phyloP scores from a whole-genome alignment of 2,329 filamentous ascomycete species.

The Metarhizium brunneum region DNA sequence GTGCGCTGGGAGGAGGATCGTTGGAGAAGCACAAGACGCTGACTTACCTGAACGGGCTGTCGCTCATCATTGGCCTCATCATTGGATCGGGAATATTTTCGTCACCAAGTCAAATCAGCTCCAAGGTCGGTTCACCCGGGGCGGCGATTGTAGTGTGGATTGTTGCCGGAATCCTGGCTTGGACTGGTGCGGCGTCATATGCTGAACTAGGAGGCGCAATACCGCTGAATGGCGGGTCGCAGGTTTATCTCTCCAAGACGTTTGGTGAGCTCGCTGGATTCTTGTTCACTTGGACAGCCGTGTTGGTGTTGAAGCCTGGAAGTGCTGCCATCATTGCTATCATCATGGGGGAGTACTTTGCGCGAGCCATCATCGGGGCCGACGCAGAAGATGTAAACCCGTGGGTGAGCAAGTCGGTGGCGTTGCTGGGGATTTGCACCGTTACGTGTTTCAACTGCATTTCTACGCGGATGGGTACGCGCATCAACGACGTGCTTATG shows the following conservation, averaged over 20 bases:
- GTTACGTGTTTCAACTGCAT: conserved; percentile 86
- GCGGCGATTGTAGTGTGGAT: conserved; percentile 87
- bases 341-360: conserved; percentile 97
- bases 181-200: conserved; percentile 93
- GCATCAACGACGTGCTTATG: conserved; percentile 89
- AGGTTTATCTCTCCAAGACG: conserved; percentile 92
- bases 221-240: conserved; percentile 86
- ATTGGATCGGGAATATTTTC: conserved; percentile 97
- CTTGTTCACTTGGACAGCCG: conserved; percentile 92
- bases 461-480: conserved; percentile 79
- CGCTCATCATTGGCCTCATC: conserved; percentile 82
- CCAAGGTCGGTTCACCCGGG: conserved; percentile 82
- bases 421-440: conserved; percentile 61
- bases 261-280: conserved; percentile 91
- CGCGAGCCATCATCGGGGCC: conserved; percentile 77
- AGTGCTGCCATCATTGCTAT: conserved; percentile 91
- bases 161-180: conserved; percentile 83
- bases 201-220: conserved; percentile 94
- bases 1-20: conserved; percentile 61
- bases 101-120: conserved; percentile 85
- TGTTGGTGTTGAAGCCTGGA: conserved; percentile 88
- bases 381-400: conserved; percentile 70
- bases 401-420: conserved; percentile 88
- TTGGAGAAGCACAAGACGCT: conserved; percentile 93
- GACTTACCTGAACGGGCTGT: conserved; percentile 89